Percentiles rank a stretch among this genome's conserved stretches.
These are phyloP conservation scores for Pseudohalonectria lignicola DNA, from an alignment of 2,329 filamentous ascomycete species.

Conservation along the genomic window DNA sequence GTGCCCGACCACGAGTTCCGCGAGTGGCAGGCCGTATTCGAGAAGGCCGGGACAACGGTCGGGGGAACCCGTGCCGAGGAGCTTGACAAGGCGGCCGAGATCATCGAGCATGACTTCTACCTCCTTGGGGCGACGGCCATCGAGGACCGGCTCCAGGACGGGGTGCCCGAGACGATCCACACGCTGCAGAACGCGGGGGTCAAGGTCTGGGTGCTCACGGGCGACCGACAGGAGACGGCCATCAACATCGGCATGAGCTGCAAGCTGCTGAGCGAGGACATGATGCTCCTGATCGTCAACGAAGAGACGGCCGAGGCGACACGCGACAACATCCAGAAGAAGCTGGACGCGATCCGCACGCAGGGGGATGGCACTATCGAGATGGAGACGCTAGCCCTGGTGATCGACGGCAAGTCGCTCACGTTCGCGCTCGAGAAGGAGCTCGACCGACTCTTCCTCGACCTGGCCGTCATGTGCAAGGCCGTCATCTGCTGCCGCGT, in stretches of 20 bases:
- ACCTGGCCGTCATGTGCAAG: constrained; percentile 91
- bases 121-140: constrained; percentile 93
- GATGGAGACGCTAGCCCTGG: constrained; percentile 75
- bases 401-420: constrained; percentile 94
- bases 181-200: constrained; percentile 94
- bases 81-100: constrained; percentile 90
- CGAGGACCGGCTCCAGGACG: constrained; percentile 92
- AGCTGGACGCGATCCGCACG: constrained; percentile 78
- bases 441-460: constrained; percentile 84
- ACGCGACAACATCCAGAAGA: constrained; percentile 83
- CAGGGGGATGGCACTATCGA: constrained; percentile 70
- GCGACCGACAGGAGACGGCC: constrained; percentile 94
- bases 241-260: constrained; percentile 99
- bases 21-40: constrained; percentile 79
- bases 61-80: constrained; percentile 88
- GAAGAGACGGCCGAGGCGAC: constrained; percentile 74
- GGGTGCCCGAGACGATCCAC: constrained; percentile 95
- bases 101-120: constrained; percentile 87
- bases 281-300: constrained; percentile 95
- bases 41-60: constrained; percentile 80
- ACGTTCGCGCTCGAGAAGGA: constrained; percentile 90
- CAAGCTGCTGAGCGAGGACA: constrained; percentile 95
- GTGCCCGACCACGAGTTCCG: constrained; percentile 80
- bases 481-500: constrained; percentile 98
- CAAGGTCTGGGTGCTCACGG: constrained; percentile 97